Conservation (phyloP, 495 filamentous ascomycete genomes). For the Xylaria acuta region DNA sequence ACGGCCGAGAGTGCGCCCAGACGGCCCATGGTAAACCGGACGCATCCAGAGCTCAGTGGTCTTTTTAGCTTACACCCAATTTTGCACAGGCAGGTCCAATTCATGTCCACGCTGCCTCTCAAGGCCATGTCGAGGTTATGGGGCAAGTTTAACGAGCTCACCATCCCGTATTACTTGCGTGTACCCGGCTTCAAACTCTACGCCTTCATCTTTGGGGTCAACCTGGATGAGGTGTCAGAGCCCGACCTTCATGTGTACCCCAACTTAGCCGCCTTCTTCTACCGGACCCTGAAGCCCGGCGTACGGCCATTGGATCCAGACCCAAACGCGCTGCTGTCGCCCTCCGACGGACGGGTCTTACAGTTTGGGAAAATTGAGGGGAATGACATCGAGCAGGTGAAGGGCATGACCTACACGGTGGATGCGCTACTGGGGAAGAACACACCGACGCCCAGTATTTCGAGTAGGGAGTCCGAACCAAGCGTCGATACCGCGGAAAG, state of each 20-base stretch:
- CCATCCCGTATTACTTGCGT: slow-evolving; percentile 87
- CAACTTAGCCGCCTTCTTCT: slow-evolving; percentile 97
- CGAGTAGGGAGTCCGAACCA: slow-evolving; percentile 32
- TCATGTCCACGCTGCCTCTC: slow-evolving; percentile 94
- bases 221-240: slow-evolving; percentile 86
- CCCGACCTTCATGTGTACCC: slow-evolving; percentile 86
- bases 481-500: slow-evolving; percentile 30
- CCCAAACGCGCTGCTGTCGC: slow-evolving; percentile 77
- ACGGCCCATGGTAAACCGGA: slow-evolving; percentile 78
- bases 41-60: not conserved
- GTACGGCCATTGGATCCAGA: slow-evolving; percentile 85
- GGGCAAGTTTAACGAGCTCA: slow-evolving; percentile 93
- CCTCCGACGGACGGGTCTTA: slow-evolving; percentile 86
- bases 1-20: slow-evolving; percentile 74
- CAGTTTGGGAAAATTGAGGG: slow-evolving; percentile 92
- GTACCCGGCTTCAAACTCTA: slow-evolving; percentile 96
- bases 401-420: slow-evolving; percentile 96
- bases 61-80: slow-evolving; percentile 20
- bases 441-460: slow-evolving; percentile 51
- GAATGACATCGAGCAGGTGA: slow-evolving; percentile 97
- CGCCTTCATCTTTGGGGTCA: slow-evolving; percentile 89
- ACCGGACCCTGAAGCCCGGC: slow-evolving; percentile 89
- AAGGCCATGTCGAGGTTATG: slow-evolving; percentile 93
- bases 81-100: slow-evolving; percentile 77
- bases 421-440: slow-evolving; percentile 85